Evolutionary conservation across 345 rosid genomes (phyloP), one percentile per base, ranked within the genome.

Genomic region (Toxicodendron radicans): DNA sequence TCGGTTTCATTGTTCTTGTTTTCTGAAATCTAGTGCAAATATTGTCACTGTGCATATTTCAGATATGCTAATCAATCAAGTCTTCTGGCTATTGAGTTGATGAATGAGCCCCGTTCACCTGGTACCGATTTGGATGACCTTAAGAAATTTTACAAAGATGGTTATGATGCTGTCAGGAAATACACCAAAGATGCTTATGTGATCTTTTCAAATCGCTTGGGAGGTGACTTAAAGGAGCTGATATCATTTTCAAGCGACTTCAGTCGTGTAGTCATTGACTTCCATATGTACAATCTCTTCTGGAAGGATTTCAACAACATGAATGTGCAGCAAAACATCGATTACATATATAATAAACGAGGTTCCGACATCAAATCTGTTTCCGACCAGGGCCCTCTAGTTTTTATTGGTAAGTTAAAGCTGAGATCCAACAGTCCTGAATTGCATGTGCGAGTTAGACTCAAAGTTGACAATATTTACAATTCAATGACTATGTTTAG

Each of bases 81-180:
- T 21, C 56, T 85, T 9, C 82, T 52, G 1, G 88, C 80, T 3
- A 80, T 82, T 20, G 84, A 76, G 64, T 45, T 85, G 76, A 78
- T 85, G 84, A 82, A 82, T 18, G 88, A 85, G 75, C 88, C 88
- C 3, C 4, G 0, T 35, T 84, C 83, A 6, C 80, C 79, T 0
- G 80, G 56, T 9, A n/a, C 76, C 11, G 14, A 12, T 24, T 52
- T 82, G 2, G 83, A 78, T 2, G 60, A 56, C 35, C 84, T 85
- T 0, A 76, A 23, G 4, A 73, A 58, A 17, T 85, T 80, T 62
- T 85, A 82, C 5, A 41, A 49, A 65, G 75, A 73, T 0, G 88
- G 86, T 17, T 80, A 85, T 12, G 63, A 82, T 9, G 81, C 81
- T 4, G 86, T 85, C 18, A 73, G 83, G 57, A 82, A 80, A 48